Evolutionary conservation across 176 grass and related monocot species (phyloP).

Genomic region (Aegilops speltoides): DNA sequence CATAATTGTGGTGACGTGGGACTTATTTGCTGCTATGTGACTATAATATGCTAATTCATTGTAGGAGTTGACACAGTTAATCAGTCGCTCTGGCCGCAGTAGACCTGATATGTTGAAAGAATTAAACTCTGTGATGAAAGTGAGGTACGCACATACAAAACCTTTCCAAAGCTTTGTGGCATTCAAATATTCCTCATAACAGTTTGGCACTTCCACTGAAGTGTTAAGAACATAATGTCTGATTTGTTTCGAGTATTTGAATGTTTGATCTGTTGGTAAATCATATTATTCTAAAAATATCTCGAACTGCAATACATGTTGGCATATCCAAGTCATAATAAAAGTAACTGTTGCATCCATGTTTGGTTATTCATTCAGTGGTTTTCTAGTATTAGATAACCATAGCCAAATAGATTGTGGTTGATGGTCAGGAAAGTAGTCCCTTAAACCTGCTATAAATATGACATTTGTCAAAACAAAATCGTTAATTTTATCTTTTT

Average conservation of each 20-base stretch:
- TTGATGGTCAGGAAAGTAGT: background rate
- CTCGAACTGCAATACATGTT: background rate
- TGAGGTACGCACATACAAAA: slow-evolving; percentile 52
- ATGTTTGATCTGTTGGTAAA: slow-evolving; percentile 18
- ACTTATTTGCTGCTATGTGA: slow-evolving; percentile 33
- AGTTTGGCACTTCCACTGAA: slow-evolving; percentile 17
- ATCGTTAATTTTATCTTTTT: background rate
- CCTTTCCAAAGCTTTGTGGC: slow-evolving; percentile 12
- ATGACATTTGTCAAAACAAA: background rate
- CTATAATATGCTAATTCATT: slow-evolving; percentile 26
- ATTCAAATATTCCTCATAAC: slow-evolving; percentile 1
- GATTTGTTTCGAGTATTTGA: background rate
- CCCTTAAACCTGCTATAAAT: background rate
- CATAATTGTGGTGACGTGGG: background rate
- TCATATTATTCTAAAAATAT: slow-evolving; percentile 8
- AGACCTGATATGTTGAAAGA: slow-evolving; percentile 50
- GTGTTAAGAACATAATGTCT: background rate
- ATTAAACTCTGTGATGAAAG: slow-evolving; percentile 64
- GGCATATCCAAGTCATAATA: background rate
- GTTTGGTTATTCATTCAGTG: slow-evolving; percentile 1
- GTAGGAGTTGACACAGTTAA: slow-evolving; percentile 45
- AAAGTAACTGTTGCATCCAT: background rate
- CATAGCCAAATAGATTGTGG: background rate
- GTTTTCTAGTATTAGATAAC: slow-evolving; percentile 1
- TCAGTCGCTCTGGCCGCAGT: slow-evolving; percentile 33